Base-by-base conservation (phyloP, 1,139 yeast species). In the Nakaseomyces glabratus region DNA sequence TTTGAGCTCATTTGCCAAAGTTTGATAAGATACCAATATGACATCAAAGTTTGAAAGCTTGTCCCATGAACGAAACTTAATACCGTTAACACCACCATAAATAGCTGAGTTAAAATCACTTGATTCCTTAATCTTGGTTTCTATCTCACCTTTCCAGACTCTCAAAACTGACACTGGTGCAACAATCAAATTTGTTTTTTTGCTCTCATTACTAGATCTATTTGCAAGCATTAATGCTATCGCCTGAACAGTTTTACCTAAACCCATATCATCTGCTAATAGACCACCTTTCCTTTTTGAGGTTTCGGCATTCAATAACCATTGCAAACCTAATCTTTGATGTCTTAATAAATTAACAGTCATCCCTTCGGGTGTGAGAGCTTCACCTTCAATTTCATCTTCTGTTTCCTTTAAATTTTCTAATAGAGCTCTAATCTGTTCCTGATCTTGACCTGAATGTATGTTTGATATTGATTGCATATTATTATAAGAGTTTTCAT, bases 251-350 rank as follows among this genome's bases (percentile, higher is more conserved):
- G 96, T 86, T 57, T 86, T 88, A 41, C 95, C 96, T 20, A 86
- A 63, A 20, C 95, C 96, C 96, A 86, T 86, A 61, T 82, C 95
- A 60, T 86, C 96, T 1, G 95, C 95, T 25, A 86, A 61, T 20
- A 86, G 69, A 2, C 95, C 95, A 18, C 96, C 96, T 42, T 68
- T 69, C 35, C 63, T 66, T 26, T 54, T 52, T 24, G 78, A 66
- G n/a, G 65, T 61, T 48, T 85, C 95, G 67, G 72, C 76, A 34
- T 75, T 62, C 31, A 71, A 50, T 46, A 90, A 61, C 97, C 97
- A 90, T 3, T 78, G 69, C 19, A 90, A 65, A 1, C 97, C 97
- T 41, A 79, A 65, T 37, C 85, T 68, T 60, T 90, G 98, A 62
- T 90, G 97, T 45, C 78, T 82, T 55, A 86, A 60, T 17, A 85